phyloP scores from a whole-genome alignment of 441 rosid species.

The Populus hybrid region DNA sequence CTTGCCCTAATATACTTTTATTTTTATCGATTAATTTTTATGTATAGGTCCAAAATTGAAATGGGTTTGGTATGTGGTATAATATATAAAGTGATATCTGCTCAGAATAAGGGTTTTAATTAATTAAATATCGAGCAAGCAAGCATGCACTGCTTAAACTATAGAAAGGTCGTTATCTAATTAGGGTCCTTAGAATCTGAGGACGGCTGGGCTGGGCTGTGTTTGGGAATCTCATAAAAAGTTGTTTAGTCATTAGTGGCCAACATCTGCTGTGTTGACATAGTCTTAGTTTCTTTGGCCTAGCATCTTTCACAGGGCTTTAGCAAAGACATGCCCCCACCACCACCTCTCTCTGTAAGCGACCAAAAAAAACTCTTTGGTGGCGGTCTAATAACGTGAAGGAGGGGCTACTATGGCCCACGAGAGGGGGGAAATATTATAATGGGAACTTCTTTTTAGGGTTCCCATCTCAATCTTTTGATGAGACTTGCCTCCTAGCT shows the following conservation, averaged over 20 bases:
- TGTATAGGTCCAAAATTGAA: constrained; percentile 20
- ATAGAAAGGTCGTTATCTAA: constrained; percentile 22
- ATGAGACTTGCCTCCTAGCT: constrained; percentile 46
- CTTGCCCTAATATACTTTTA: constrained; percentile 1
- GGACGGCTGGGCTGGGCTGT: constrained; percentile 43
- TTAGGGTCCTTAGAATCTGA: constrained; percentile 39
- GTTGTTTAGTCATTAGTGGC: constrained; percentile 30
- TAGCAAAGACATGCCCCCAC: constrained; percentile 27
- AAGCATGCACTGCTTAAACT: background rate
- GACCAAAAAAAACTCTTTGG: constrained; percentile 20
- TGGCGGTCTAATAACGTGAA: constrained; percentile 18
- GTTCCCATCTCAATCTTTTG: constrained; percentile 52
- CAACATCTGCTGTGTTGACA: constrained; percentile 25
- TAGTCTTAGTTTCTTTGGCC: constrained; percentile 18
- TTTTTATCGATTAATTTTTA: background rate
- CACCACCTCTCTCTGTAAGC: constrained; percentile 18
- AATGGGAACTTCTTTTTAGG: constrained; percentile 76
- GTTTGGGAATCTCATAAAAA: constrained; percentile 44
- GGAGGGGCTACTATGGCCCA: constrained; percentile 28
- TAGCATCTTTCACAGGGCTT: background rate
- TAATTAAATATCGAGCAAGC: background rate
- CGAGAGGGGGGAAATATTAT: constrained; percentile 2
- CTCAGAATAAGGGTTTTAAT: background rate
- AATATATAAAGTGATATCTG: constrained; percentile 18
- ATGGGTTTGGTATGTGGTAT: constrained; percentile 39